A percentile compares a stretch with the other conserved stretches of the same genome.
These are phyloP conservation scores for Linderniella brevidens DNA, from an alignment of 257 asterid genomes.

Conservation along the genomic window DNA sequence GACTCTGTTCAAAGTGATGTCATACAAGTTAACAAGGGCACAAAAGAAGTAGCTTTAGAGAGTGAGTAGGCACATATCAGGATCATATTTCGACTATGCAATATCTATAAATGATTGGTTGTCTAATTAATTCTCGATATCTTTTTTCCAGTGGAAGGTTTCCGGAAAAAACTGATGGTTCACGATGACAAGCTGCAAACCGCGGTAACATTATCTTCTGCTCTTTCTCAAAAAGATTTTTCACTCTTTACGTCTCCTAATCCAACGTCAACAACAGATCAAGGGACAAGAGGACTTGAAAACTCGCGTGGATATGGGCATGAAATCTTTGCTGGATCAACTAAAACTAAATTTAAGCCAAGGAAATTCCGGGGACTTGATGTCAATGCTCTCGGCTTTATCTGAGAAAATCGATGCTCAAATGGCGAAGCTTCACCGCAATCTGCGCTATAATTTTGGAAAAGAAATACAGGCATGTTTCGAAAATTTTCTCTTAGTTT, in stretches of 20 bases:
- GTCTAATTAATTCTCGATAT: slow-evolving; percentile 4
- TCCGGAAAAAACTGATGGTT: slow-evolving; percentile 45
- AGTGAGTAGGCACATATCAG: slow-evolving; percentile 24
- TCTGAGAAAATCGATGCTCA: slow-evolving; percentile 3
- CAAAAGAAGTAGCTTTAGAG: slow-evolving; percentile 56
- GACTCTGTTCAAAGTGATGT: slow-evolving; percentile 81
- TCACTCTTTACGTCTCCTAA: not conserved
- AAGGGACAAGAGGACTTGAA: slow-evolving; percentile 77
- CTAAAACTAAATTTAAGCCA: slow-evolving; percentile 1
- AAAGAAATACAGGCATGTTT: slow-evolving; percentile 5
- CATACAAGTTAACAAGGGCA: slow-evolving; percentile 77
- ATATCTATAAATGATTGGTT: too few relatives aligned
- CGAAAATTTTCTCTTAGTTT: too few relatives aligned
- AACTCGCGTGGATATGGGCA: slow-evolving; percentile 29
- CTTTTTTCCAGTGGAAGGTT: slow-evolving; percentile 44
- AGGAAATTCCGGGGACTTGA: not conserved
- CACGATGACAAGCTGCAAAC: slow-evolving; percentile 50
- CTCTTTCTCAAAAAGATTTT: slow-evolving; percentile 9
- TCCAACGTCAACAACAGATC: slow-evolving; percentile 19
- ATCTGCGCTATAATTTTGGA: not conserved
- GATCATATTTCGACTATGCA: too few relatives aligned
- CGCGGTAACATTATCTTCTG: slow-evolving; percentile 31
- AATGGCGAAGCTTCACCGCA: not conserved
- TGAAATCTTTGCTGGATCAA: slow-evolving; percentile 42
- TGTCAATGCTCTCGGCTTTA: not conserved